A percentile compares a stretch with the other conserved stretches of the same genome.
These are phyloP conservation scores for Botryotinia globosa DNA, from an alignment of 2,329 filamentous ascomycete genomes.

Conservation along the genomic window DNA sequence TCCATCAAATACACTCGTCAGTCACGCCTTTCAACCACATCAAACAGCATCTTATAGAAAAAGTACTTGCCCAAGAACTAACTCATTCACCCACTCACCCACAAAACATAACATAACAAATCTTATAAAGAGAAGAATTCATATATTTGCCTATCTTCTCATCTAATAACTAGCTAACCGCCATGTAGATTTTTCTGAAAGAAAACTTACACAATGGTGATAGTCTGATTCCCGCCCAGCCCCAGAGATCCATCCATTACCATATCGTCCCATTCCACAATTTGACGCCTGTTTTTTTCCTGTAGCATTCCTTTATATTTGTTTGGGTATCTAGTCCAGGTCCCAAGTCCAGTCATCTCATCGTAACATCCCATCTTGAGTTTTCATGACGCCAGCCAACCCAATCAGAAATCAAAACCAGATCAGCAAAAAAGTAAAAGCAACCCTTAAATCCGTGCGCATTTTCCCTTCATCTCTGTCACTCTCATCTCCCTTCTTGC, in stretches of 20 bases:
- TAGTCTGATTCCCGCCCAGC: background rate
- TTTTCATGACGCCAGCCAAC: background rate
- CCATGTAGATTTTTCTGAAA: background rate
- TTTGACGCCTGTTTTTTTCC: background rate
- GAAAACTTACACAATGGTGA: background rate
- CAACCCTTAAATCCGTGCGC: background rate
- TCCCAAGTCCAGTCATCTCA: background rate
- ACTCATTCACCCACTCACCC: background rate
- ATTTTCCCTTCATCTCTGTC: slow-evolving; percentile 25
- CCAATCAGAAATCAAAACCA: background rate
- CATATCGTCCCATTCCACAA: background rate
- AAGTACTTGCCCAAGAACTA: background rate
- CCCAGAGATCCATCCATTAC: background rate
- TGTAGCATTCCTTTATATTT: background rate
- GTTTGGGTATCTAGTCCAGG: background rate
- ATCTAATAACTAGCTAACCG: background rate
- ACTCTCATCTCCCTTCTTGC: background rate
- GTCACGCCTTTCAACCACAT: no score
- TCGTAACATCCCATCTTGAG: background rate
- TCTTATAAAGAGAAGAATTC: background rate
- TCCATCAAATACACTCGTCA: no score
- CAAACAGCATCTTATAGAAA: no score
- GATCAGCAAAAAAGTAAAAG: background rate
- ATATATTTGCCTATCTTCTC: background rate
- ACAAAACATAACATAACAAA: background rate